Percentiles rank a stretch among this genome's conserved stretches.
Evolutionary conservation across 331 rosid genomes (phyloP).

Genomic region (Stylosanthes scabra): DNA sequence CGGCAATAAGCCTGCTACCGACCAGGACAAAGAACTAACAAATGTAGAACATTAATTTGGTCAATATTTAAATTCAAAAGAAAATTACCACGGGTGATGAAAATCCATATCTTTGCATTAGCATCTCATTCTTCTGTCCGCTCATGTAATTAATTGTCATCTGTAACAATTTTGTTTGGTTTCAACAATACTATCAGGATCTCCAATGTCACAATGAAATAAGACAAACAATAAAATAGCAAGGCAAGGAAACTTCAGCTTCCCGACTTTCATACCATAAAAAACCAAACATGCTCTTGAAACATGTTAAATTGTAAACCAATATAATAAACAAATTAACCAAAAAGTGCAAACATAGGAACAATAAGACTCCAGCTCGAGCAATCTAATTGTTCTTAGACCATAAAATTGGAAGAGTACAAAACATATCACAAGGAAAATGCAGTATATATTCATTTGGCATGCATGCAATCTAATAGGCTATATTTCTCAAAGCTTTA

Average conservation of each 20-base stretch:
- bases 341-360: constrained; percentile 3
- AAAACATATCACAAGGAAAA: constrained; percentile 3
- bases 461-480: not conserved
- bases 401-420: constrained; percentile 19
- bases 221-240: not conserved
- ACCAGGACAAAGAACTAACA: constrained; percentile 24
- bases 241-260: constrained; percentile 10
- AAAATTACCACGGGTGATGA: constrained; percentile 87
- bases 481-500: not conserved
- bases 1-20: not conserved
- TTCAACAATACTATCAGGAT: constrained; percentile 47
- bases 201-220: constrained; percentile 32
- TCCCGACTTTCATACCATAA: constrained; percentile 18
- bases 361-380: constrained; percentile 16
- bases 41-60: constrained; percentile 12
- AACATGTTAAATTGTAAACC: not conserved
- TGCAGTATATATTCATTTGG: not conserved
- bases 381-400: not conserved
- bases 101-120: constrained; percentile 93
- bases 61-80: too few relatives aligned
- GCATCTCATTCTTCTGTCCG: constrained; percentile 61
- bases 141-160: constrained; percentile 86
- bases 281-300: constrained; percentile 18
- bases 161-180: constrained; percentile 52
- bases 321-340: not conserved